These are phyloP conservation scores for Aristolochia fimbriata DNA, from an alignment of 164 flowering plant species.

Conservation along the genomic window DNA sequence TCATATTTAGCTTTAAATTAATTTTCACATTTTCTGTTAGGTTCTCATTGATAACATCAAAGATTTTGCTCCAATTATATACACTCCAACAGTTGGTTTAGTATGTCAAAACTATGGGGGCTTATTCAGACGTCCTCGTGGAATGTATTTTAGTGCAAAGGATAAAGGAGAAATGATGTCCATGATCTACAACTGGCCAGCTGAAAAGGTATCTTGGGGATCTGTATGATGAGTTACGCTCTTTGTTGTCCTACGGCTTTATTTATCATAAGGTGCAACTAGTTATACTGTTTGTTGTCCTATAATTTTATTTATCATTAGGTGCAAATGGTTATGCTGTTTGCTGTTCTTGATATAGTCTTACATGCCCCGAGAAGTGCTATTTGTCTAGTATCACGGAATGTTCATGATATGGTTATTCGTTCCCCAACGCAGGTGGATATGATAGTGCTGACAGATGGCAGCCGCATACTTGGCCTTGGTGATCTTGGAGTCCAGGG, in stretches of 20 bases:
- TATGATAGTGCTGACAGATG: conserved; percentile 97
- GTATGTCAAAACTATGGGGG: conserved; percentile 97
- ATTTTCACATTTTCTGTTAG: conserved; percentile 27
- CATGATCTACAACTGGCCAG: conserved; percentile 98
- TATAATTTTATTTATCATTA: background rate
- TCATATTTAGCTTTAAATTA: background rate
- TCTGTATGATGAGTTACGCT: background rate
- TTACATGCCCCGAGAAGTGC: too few relatives aligned
- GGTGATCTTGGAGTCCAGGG: conserved; percentile 99
- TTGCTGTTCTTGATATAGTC: too few relatives aligned
- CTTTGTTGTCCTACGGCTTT: background rate
- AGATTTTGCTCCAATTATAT: conserved; percentile 93
- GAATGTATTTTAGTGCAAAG: conserved; percentile 99
- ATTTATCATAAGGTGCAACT: background rate
- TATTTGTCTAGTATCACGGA: background rate
- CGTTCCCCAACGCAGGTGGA: conserved; percentile 54
- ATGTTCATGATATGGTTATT: conserved; percentile 4
- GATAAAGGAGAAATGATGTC: conserved; percentile 99
- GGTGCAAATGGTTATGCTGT: too few relatives aligned
- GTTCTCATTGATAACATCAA: conserved; percentile 91
- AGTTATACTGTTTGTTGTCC: background rate
- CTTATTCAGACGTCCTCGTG: conserved; percentile 95
- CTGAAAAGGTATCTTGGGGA: conserved; percentile 43
- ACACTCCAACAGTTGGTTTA: conserved; percentile 96
- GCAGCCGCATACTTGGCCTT: conserved; percentile 96